These are phyloP conservation scores for Collybia mongolica DNA, from an alignment of 768 basidiomycete genomes.

Conservation along the genomic window DNA sequence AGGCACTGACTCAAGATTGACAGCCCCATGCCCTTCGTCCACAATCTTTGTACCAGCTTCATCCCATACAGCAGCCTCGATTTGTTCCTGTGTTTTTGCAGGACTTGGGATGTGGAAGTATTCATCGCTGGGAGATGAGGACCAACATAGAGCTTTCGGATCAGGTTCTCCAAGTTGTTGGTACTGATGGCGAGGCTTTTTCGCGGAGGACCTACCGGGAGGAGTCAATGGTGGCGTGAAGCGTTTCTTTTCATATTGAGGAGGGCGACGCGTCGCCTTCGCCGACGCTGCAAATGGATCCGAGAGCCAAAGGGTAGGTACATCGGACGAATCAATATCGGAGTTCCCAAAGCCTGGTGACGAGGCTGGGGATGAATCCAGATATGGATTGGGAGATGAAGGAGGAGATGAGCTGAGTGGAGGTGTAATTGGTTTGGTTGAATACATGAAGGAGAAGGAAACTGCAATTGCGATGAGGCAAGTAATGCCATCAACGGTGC, in stretches of 20 bases:
- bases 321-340: conserved; percentile 12
- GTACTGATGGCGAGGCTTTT: conserved; percentile 12
- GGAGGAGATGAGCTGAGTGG: conserved; percentile 46
- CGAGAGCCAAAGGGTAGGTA: conserved; percentile 13
- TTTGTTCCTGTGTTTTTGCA: conserved; percentile 21
- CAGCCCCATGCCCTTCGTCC: conserved; percentile 45
- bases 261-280: conserved; percentile 40
- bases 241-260: conserved; percentile 41
- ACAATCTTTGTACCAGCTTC: conserved; percentile 40
- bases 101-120: neutral
- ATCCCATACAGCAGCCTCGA: conserved; percentile 46
- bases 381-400: conserved; percentile 39
- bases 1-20: conserved; percentile 52
- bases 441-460: conserved; percentile 13
- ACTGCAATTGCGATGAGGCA: neutral
- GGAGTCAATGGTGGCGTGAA: conserved; percentile 13
- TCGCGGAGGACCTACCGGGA: conserved; percentile 5
- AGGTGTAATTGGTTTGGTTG: neutral
- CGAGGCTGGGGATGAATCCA: conserved; percentile 29
- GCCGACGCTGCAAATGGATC: conserved; percentile 64
- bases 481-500: conserved; percentile 7
- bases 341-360: conserved; percentile 22
- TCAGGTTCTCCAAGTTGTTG: conserved; percentile 1
- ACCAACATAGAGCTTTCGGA: neutral
- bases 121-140: conserved; percentile 5